phyloP scores from a whole-genome alignment of 257 asterid species.

The Plantago elongata region DNA sequence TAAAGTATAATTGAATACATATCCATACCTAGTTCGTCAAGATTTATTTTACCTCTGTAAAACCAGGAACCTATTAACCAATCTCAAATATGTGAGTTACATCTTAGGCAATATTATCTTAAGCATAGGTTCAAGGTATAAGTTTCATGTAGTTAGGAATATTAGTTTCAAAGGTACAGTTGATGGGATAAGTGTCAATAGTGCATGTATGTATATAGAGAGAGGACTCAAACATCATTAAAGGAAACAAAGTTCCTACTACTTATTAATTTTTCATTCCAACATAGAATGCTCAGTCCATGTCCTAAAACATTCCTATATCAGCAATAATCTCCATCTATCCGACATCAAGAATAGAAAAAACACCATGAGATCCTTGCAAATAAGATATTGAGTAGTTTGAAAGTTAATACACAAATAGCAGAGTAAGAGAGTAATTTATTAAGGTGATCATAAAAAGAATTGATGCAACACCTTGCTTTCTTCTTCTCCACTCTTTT shows the following conservation, averaged over 20 bases:
- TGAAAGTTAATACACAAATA: neutral
- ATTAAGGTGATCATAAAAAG: too few species aligned
- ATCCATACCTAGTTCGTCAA: neutral
- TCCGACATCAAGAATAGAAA: too few species aligned
- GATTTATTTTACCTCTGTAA: neutral
- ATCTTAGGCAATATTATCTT: neutral
- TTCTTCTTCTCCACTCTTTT: conserved; percentile 43
- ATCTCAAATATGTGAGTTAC: neutral
- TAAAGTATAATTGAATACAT: conserved; percentile 2
- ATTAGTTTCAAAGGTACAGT: neutral
- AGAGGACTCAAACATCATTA: neutral
- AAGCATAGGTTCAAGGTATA: neutral
- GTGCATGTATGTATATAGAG: too few species aligned
- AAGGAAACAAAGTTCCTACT: neutral
- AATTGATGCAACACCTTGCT: conserved; percentile 35
- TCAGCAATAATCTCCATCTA: neutral
- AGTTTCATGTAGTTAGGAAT: neutral
- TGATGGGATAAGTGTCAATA: neutral
- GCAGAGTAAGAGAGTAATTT: neutral
- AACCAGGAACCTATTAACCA: conserved; percentile 3
- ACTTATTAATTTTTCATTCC: neutral
- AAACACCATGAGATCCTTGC: too few species aligned
- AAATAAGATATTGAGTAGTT: neutral
- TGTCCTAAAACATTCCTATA: neutral
- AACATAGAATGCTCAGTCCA: neutral